A percentile compares a stretch with the other conserved stretches of the same genome.
phyloP scores from a whole-genome alignment of 129 eudicot species.

The Pulicaria dysenterica region DNA sequence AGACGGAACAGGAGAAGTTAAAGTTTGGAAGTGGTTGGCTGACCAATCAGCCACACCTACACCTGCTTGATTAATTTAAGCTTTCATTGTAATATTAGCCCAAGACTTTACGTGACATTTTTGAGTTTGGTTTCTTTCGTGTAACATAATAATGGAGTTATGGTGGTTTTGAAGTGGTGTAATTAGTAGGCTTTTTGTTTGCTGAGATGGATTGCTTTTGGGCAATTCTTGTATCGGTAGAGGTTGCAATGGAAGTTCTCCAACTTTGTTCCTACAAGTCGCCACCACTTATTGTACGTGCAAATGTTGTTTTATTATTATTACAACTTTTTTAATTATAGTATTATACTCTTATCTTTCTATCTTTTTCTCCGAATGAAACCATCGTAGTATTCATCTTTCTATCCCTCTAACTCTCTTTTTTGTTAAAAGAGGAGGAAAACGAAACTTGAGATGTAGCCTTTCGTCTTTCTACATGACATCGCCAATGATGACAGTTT shows the following conservation, averaged over 20 bases:
- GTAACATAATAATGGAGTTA: conserved; percentile 30
- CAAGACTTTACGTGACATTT: background rate
- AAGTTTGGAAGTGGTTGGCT: conserved; percentile 83
- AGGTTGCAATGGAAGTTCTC: conserved; percentile 29
- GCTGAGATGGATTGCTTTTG: conserved; percentile 24
- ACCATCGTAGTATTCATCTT: no score
- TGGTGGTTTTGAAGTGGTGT: background rate
- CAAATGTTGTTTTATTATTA: background rate
- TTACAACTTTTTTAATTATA: background rate
- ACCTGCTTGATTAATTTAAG: conserved; percentile 27
- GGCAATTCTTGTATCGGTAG: conserved; percentile 25
- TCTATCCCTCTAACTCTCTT: no score
- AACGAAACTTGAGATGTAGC: no score
- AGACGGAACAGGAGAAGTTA: conserved; percentile 87
- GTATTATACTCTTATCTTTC: no score
- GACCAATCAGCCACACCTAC: conserved; percentile 52
- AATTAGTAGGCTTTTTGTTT: conserved; percentile 8
- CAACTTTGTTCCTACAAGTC: background rate
- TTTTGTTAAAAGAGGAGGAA: no score
- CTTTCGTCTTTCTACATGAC: no score
- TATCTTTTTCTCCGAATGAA: no score
- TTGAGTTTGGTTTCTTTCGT: background rate
- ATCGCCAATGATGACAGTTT: no score
- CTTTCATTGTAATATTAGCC: conserved; percentile 21
- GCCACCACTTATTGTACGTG: background rate